These are phyloP conservation scores for Annona squamosa DNA, from an alignment of 164 flowering plant genomes.

Conservation along the genomic window DNA sequence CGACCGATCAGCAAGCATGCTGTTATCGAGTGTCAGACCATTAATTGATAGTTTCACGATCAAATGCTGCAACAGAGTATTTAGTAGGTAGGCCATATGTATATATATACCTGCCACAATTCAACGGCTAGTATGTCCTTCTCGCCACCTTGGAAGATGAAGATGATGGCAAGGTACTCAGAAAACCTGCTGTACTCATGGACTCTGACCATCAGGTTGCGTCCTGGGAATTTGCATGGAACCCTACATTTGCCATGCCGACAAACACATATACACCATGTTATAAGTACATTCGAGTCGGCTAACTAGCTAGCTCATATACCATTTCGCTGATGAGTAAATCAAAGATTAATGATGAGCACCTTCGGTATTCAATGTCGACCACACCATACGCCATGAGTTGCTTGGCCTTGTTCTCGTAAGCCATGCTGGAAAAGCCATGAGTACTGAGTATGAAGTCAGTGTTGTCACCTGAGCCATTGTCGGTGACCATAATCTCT, in stretches of 20 bases:
- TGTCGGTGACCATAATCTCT: conserved; percentile 64
- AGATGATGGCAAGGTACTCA: conserved; percentile 53
- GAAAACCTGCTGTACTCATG: conserved; percentile 59
- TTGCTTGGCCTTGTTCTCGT: conserved; percentile 25
- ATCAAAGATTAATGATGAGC: neutral
- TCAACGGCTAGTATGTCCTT: conserved; percentile 50
- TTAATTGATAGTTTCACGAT: too few relatives aligned
- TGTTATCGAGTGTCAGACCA: too few relatives aligned
- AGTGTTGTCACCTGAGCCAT: conserved; percentile 69
- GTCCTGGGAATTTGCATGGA: conserved; percentile 47
- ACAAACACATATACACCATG: neutral
- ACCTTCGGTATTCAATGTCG: conserved; percentile 58
- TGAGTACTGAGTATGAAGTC: conserved; percentile 72
- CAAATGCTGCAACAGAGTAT: neutral
- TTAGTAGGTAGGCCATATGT: neutral
- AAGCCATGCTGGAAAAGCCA: conserved; percentile 54
- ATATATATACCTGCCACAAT: conserved; percentile 53
- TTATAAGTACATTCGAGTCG: neutral
- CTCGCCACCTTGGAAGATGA: conserved; percentile 47
- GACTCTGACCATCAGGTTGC: conserved; percentile 50
- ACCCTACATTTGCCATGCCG: conserved; percentile 18
- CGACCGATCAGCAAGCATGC: too few relatives aligned
- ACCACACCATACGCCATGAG: conserved; percentile 62
- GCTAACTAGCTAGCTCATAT: neutral
- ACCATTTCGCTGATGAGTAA: neutral